A percentile compares a stretch with the other conserved stretches of the same genome.
Evolutionary conservation across 2,329 filamentous ascomycete species (phyloP).

Genomic region (Diplodia mutila): DNA sequence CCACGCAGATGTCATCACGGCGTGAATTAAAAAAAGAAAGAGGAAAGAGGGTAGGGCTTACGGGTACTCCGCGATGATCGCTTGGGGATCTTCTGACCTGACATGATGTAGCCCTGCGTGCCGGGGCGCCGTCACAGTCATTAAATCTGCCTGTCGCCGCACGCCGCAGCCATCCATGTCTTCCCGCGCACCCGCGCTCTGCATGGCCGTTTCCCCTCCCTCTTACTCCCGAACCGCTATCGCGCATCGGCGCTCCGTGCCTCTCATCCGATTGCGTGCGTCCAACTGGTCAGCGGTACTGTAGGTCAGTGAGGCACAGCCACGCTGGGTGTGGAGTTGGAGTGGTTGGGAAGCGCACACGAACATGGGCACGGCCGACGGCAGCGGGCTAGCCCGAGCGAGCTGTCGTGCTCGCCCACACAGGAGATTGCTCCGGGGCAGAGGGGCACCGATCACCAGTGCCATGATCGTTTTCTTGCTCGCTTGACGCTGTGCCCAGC

Average conservation of each 20-base stretch:
- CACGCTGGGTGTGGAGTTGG: slow-evolving; percentile 1
- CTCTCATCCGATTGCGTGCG: background rate
- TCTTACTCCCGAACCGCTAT: background rate
- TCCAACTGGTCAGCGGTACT: background rate
- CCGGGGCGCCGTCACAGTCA: background rate
- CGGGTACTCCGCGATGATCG: slow-evolving; percentile 21
- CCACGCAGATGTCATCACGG: background rate
- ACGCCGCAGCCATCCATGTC: slow-evolving; percentile 12
- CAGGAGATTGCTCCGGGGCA: slow-evolving; percentile 23
- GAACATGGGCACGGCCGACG: slow-evolving; percentile 1
- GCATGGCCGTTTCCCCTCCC: background rate
- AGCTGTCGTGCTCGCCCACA: slow-evolving; percentile 22
- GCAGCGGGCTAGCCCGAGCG: slow-evolving; percentile 19
- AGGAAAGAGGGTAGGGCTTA: background rate
- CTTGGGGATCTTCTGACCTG: slow-evolving; percentile 25
- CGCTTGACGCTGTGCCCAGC: background rate
- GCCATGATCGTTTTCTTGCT: background rate
- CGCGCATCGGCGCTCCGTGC: slow-evolving; percentile 4
- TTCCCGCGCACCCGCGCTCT: slow-evolving; percentile 18
- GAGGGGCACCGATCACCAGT: background rate
- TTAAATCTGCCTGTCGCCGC: background rate
- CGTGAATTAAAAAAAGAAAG: background rate
- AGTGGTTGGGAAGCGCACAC: background rate
- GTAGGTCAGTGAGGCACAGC: slow-evolving; percentile 11
- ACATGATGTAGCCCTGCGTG: slow-evolving; percentile 5